Conservation (phyloP, 495 filamentous ascomycete species). For the Penicillium arizonense region DNA sequence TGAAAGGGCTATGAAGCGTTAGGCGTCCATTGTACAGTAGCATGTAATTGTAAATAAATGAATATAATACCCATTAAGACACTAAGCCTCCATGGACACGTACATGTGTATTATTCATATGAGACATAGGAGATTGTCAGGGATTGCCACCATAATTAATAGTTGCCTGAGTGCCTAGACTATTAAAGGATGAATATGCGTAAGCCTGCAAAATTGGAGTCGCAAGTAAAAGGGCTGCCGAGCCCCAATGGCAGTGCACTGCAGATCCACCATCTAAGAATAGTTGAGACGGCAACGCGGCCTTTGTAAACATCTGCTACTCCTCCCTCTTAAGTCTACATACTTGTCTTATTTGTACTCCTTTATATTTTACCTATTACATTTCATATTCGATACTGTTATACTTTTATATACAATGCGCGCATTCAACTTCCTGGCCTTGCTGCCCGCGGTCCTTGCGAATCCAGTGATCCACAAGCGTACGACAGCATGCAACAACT, state of each 20-base stretch:
- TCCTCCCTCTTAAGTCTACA: not conserved
- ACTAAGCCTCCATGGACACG: not conserved
- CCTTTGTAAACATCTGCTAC: constrained; percentile 19
- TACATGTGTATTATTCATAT: not conserved
- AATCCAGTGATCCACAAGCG: constrained; percentile 27
- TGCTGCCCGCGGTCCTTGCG: constrained; percentile 32
- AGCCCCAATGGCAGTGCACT: constrained; percentile 9
- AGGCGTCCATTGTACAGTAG: constrained; percentile 6
- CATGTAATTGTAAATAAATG: constrained; percentile 6
- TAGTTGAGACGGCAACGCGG: constrained; percentile 39
- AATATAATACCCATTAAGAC: constrained; percentile 2
- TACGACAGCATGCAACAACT: constrained; percentile 59
- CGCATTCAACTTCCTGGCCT: constrained; percentile 24
- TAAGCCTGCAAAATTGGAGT: not conserved
- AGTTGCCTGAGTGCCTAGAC: not conserved
- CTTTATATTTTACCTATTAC: constrained; percentile 2
- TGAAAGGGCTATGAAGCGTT: not conserved
- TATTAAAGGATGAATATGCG: not conserved
- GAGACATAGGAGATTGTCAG: not conserved
- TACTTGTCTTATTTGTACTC: constrained; percentile 5
- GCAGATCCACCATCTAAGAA: constrained; percentile 31
- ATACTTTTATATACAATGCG: constrained; percentile 24
- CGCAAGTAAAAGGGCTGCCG: not conserved
- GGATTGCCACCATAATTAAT: not conserved
- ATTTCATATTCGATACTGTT: not conserved